These are phyloP conservation scores for Funneliformis mosseae DNA, from an alignment of 192 early-diverging fungal species.

Conservation along the genomic window DNA sequence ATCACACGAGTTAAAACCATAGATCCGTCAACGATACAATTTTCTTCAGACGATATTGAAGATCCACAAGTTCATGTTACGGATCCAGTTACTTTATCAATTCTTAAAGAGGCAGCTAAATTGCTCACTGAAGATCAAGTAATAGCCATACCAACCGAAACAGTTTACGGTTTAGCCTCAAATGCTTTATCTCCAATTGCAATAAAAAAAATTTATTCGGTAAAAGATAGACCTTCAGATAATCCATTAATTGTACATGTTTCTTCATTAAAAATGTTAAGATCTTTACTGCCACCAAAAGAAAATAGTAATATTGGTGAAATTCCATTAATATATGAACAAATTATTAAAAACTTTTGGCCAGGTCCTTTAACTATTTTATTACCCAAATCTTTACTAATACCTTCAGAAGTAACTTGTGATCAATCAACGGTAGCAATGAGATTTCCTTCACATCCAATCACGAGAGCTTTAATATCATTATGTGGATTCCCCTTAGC, in stretches of 20 bases:
- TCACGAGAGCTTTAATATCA: slow-evolving; percentile 87
- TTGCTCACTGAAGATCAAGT: slow-evolving; percentile 61
- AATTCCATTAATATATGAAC: slow-evolving; percentile 73
- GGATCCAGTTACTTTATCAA: slow-evolving; percentile 32
- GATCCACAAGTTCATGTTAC: slow-evolving; percentile 39
- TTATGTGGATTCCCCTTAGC: slow-evolving; percentile 87
- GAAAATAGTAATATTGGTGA: slow-evolving; percentile 37
- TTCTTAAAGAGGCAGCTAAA: slow-evolving; percentile 51
- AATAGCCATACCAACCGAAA: slow-evolving; percentile 96
- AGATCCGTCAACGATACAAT: neutral
- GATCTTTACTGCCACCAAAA: slow-evolving; percentile 53
- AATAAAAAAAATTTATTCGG: slow-evolving; percentile 75
- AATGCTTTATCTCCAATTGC: slow-evolving; percentile 74
- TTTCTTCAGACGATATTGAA: slow-evolving; percentile 28
- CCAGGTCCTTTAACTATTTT: slow-evolving; percentile 95
- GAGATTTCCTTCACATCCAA: slow-evolving; percentile 88
- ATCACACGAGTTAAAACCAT: neutral
- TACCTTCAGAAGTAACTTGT: slow-evolving; percentile 82
- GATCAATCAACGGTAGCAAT: slow-evolving; percentile 87
- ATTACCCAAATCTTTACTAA: slow-evolving; percentile 66
- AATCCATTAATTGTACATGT: slow-evolving; percentile 99
- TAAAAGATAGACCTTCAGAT: slow-evolving; percentile 91
- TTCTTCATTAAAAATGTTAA: slow-evolving; percentile 86
- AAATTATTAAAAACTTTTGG: slow-evolving; percentile 75
- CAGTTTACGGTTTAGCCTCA: slow-evolving; percentile 95